These are phyloP conservation scores for Starmerella geochares DNA, from an alignment of 805 yeast genomes.

Conservation along the genomic window DNA sequence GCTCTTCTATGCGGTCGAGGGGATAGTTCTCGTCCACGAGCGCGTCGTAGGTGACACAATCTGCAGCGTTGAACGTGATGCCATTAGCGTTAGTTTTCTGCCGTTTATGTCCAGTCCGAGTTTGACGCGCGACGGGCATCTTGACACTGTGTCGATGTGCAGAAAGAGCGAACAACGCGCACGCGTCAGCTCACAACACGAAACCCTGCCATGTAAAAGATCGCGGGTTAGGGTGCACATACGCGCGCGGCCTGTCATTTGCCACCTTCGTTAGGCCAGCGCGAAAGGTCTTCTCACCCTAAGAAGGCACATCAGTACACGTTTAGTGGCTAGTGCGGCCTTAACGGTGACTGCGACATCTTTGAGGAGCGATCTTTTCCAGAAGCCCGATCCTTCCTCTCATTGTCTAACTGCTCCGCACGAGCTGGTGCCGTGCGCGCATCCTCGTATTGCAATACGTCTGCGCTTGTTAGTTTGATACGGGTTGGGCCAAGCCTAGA, in stretches of 20 bases:
- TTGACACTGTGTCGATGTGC: not conserved
- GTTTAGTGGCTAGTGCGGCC: not conserved
- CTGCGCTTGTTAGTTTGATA: conserved; percentile 42
- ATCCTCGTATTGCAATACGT: conserved; percentile 43
- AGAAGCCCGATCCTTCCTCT: not conserved
- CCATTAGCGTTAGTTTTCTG: not conserved
- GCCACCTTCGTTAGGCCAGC: too few species aligned
- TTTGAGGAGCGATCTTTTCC: not conserved
- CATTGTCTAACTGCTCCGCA: not conserved
- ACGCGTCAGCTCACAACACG: not conserved
- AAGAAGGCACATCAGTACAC: too few species aligned
- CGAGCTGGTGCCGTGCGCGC: conserved; percentile 14
- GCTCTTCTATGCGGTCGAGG: conserved; percentile 20
- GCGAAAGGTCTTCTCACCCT: too few species aligned
- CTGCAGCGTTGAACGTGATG: not conserved
- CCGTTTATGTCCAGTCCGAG: not conserved
- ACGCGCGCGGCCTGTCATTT: not conserved
- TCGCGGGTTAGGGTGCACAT: not conserved
- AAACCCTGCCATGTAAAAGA: not conserved
- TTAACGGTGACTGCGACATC: not conserved
- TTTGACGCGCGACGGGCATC: not conserved
- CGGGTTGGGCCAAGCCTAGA: conserved; percentile 39
- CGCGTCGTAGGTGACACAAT: conserved; percentile 20
- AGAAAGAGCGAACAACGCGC: not conserved
- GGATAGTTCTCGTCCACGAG: conserved; percentile 19